A percentile compares a stretch with the other conserved stretches of the same genome.
Evolutionary conservation across 176 grass and related monocot genomes (phyloP).

Genomic region (Melocanna baccifera): DNA sequence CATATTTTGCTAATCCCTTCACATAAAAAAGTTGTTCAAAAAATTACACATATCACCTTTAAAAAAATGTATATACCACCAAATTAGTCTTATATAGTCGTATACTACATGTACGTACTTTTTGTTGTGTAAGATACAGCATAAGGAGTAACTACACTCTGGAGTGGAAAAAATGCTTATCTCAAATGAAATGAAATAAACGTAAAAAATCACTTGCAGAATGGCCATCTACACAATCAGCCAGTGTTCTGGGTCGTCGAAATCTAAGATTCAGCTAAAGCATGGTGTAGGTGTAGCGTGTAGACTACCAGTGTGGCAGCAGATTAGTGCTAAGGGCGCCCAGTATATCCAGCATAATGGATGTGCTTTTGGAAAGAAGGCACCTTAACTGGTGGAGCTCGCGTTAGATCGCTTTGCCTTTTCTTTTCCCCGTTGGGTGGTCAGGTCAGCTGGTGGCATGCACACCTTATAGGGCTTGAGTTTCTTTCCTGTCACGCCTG

Average conservation of each 20-base stretch:
- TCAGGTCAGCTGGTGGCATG: conserved; percentile 20
- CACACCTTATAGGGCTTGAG: conserved; percentile 24
- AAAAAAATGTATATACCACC: no score
- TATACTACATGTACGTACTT: no score
- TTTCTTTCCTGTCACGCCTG: conserved; percentile 31
- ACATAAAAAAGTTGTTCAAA: no score
- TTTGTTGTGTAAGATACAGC: no score
- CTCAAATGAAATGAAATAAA: background rate
- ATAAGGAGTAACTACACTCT: no score
- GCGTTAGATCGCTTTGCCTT: conserved; percentile 5
- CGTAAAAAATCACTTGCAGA: background rate
- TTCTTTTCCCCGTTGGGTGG: background rate
- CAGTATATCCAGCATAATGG: conserved; percentile 20
- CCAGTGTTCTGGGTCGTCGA: background rate
- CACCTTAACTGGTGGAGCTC: conserved; percentile 21
- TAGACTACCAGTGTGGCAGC: background rate
- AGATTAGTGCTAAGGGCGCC: conserved; percentile 30
- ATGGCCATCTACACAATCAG: background rate
- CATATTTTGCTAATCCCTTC: no score
- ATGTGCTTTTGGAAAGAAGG: conserved; percentile 40
- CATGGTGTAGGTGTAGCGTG: background rate
- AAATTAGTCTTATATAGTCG: no score
- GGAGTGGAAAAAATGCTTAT: background rate
- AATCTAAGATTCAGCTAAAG: background rate
- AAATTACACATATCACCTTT: no score